Percentiles rank a stretch among this genome's conserved stretches.
Conservation (phyloP, 495 filamentous ascomycete species). For the Annulohypoxylon maeteangense region DNA sequence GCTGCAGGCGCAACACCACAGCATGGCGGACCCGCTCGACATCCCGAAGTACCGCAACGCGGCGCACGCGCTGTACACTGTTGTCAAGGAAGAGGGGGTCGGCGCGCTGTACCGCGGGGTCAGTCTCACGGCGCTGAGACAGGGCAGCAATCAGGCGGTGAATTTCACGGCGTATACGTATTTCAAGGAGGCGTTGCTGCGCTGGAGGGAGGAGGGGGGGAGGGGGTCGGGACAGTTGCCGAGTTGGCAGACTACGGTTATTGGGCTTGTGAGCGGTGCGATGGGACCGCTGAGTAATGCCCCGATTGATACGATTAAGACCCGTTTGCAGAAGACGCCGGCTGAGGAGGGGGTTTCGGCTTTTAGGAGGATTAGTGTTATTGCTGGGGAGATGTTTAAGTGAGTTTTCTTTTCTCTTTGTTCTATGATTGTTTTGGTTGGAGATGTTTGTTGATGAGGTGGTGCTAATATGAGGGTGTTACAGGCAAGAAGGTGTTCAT, state of each 20-base stretch:
- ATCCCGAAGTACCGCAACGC: constrained; percentile 97
- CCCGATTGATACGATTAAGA: constrained; percentile 99
- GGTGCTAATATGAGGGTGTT: constrained; percentile 3
- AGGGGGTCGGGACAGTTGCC: constrained; percentile 64
- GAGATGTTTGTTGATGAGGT: background rate
- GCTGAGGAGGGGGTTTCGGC: constrained; percentile 83
- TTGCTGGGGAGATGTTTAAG: constrained; percentile 94
- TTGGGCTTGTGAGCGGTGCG: constrained; percentile 90
- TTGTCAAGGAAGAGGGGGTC: constrained; percentile 89
- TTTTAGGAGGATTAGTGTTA: constrained; percentile 76
- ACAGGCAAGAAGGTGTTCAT: constrained; percentile 81
- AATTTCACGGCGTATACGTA: constrained; percentile 99
- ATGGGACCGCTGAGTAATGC: constrained; percentile 97
- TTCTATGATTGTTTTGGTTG: background rate
- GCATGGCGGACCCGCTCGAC: constrained; percentile 89
- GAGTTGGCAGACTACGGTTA: constrained; percentile 87
- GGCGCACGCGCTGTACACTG: constrained; percentile 92
- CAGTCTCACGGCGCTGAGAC: constrained; percentile 88
- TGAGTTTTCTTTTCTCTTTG: constrained; percentile 46
- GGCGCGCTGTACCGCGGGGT: constrained; percentile 92
- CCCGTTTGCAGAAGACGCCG: constrained; percentile 88
- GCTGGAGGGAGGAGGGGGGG: constrained; percentile 62
- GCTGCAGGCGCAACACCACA: constrained; percentile 96
- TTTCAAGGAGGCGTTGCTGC: constrained; percentile 81
- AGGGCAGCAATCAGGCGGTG: constrained; percentile 96